Evolutionary conservation across 1,139 yeast species (phyloP), one percentile per base, ranked within the genome.

Genomic region (Petasospora fabianii): DNA sequence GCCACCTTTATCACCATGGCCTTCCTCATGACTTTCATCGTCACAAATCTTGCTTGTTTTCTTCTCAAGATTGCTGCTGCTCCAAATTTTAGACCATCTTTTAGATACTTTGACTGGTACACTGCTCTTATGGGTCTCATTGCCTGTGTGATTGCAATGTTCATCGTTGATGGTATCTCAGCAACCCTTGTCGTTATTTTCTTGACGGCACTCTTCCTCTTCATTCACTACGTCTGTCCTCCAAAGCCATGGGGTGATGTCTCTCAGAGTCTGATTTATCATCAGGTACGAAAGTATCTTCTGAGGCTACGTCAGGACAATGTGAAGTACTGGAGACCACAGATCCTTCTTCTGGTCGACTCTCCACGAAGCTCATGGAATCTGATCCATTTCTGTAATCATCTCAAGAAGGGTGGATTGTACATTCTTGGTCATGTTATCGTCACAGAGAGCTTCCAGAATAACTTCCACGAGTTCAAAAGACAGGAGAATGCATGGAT

Each of bases 221-320:
- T 84, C 42, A 92, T 92, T 46, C 97, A 92, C 60, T 87, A 88
- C 55, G 73, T 80, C 42, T 84, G 96, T 3, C 96, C 97, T 3
- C 97, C 97, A 5, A 88, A 87, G 59, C 84, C 88, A 27, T 92
- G 96, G 86, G 98, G 98, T 24, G 98, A 92, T 63, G 96, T 92
- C 20, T 88, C 97, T 2, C 97, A 92, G 62, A 77, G 88, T 34
- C 70, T 92, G 47, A 90, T 92, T 38, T 92, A 92, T 60, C 98
- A 92, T 57, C 98, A 92, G 61, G 97, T 92, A 5, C 70, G 98
- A 47, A 92, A 92, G 58, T 92, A 92, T 56, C 67, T 92, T 33
- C 27, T 56, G 27, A 69, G 95, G 38, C 69, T 92, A 33, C 77
- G 87, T 45, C 86, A 87, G 50, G 96, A 92, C 54, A 95, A 92